Conservation (phyloP, 768 basidiomycete genomes). For the Naematelia encephala region DNA sequence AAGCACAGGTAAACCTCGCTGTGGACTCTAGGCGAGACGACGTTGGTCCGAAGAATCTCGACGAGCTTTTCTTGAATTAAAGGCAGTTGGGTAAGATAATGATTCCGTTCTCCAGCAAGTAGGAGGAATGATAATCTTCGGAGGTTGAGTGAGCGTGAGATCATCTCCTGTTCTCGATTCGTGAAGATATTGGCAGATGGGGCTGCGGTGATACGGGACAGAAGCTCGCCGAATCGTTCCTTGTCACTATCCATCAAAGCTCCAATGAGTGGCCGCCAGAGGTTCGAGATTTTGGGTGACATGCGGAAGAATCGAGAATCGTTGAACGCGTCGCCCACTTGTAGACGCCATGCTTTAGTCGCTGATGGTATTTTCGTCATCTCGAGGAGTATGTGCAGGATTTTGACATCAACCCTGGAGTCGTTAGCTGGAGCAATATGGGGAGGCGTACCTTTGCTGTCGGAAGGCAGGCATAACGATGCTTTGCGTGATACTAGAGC, state of each 20-base stretch:
- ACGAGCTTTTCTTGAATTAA: conserved; percentile 96
- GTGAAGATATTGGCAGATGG: conserved; percentile 96
- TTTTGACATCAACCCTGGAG: conserved; percentile 57
- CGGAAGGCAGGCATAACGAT: conserved; percentile 77
- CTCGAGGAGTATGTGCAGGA: conserved; percentile 69
- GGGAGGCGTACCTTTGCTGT: conserved; percentile 60
- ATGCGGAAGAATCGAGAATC: conserved; percentile 74
- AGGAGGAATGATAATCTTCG: conserved; percentile 81
- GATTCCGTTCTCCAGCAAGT: conserved; percentile 84
- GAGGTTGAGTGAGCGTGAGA: conserved; percentile 77
- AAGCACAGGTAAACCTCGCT: conserved; percentile 94
- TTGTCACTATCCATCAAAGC: conserved; percentile 81
- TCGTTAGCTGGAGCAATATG: conserved; percentile 7
- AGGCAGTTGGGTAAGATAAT: conserved; percentile 83
- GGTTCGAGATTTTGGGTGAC: conserved; percentile 55
- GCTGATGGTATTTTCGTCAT: conserved; percentile 74
- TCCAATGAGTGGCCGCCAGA: conserved; percentile 76
- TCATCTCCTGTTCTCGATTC: conserved; percentile 89
- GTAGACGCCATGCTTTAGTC: conserved; percentile 77
- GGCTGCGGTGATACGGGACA: conserved; percentile 66
- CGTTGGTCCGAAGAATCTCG: conserved; percentile 75
- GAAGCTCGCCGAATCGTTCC: conserved; percentile 74
- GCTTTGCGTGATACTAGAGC: conserved; percentile 79
- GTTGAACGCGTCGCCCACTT: conserved; percentile 74
- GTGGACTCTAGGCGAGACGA: conserved; percentile 76